A percentile compares a stretch with the other conserved stretches of the same genome.
Evolutionary conservation across 257 asterid species (phyloP).

Genomic region (Asclepias syriaca): DNA sequence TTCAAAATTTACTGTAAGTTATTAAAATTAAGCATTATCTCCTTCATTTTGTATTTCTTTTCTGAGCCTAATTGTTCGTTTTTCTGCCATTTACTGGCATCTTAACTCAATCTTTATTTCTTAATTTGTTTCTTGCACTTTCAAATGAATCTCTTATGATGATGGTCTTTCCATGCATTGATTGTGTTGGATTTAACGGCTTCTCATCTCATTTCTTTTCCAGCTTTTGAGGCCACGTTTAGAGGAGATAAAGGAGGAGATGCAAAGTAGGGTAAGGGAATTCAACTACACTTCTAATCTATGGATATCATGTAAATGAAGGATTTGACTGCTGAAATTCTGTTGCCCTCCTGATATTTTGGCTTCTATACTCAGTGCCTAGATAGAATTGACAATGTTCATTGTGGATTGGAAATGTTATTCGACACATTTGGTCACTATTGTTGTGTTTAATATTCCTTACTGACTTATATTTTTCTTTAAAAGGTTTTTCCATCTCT

Average conservation of each 20-base stretch:
- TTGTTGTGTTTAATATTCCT: neutral
- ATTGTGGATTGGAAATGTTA: neutral
- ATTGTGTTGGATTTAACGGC: constrained; percentile 1
- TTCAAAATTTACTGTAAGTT: constrained; percentile 68
- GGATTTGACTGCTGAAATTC: neutral
- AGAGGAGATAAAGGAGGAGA: constrained; percentile 75
- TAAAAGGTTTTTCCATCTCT: neutral
- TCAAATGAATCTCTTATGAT: neutral
- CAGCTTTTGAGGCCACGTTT: constrained; percentile 72
- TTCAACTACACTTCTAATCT: constrained; percentile 17
- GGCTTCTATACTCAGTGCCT: neutral
- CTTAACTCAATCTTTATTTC: neutral
- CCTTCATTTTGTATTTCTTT: neutral
- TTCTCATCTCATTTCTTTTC: constrained; percentile 28
- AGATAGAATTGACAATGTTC: neutral
- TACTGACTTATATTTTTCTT: too few relatives aligned
- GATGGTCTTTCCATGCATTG: neutral
- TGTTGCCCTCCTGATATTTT: neutral
- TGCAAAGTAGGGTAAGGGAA: constrained; percentile 56
- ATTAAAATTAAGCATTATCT: neutral
- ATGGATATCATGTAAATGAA: neutral
- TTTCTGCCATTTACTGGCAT: constrained; percentile 9
- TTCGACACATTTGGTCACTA: too few relatives aligned
- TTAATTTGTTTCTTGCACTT: neutral
- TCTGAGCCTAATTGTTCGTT: constrained; percentile 3